These are phyloP conservation scores for Saposhnikovia divaricata DNA, from an alignment of 129 eudicot genomes.

Conservation along the genomic window DNA sequence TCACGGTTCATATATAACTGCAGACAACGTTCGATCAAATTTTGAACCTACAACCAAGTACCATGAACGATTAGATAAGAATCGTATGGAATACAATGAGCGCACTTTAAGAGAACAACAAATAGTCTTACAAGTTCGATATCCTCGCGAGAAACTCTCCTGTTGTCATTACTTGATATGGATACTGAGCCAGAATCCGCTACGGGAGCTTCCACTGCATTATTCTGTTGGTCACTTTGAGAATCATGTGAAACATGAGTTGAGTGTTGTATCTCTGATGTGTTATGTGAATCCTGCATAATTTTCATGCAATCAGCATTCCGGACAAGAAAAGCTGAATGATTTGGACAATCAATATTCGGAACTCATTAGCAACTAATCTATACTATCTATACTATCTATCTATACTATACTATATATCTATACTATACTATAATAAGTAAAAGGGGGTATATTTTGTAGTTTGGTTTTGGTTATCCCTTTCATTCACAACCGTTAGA, in stretches of 20 bases:
- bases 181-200: slow-evolving; percentile 91
- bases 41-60: slow-evolving; percentile 65
- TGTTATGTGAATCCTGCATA: slow-evolving; percentile 57
- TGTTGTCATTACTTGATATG: slow-evolving; percentile 71
- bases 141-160: slow-evolving; percentile 91
- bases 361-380: background rate
- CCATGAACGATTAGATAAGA: slow-evolving; percentile 5
- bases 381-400: no score
- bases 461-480: no score
- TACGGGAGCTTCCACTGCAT: slow-evolving; percentile 55
- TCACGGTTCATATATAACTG: slow-evolving; percentile 92
- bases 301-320: slow-evolving; percentile 11
- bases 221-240: slow-evolving; percentile 69
- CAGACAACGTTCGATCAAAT: slow-evolving; percentile 90
- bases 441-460: no score
- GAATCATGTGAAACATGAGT: slow-evolving; percentile 68
- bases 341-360: background rate
- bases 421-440: no score
- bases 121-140: slow-evolving; percentile 79
- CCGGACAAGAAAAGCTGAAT: background rate
- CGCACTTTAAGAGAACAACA: background rate
- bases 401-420: no score
- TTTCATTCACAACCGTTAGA: no score
- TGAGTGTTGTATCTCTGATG: slow-evolving; percentile 50
- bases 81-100: background rate